Evolutionary conservation across 2,329 filamentous ascomycete species (phyloP).

Genomic region (Calonectria ilicicola): DNA sequence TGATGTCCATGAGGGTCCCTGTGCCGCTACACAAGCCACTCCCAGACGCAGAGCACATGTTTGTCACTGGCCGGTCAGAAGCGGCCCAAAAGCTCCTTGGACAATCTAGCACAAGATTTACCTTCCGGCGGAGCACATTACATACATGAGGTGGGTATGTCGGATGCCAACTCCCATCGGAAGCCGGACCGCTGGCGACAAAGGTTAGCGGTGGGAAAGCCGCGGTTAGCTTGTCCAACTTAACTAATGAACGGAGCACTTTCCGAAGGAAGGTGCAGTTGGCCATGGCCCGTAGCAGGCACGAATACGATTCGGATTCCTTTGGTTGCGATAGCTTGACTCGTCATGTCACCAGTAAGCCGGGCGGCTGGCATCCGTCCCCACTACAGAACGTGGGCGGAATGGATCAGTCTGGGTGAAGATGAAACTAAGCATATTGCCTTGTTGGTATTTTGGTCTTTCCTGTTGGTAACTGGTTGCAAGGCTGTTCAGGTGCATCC

Average conservation of each 20-base stretch:
- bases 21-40: neutral
- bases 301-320: neutral
- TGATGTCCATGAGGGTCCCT: neutral
- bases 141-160: neutral
- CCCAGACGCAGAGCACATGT: neutral
- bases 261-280: neutral
- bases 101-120: neutral
- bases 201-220: conserved; percentile 5
- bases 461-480: conserved; percentile 10
- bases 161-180: conserved; percentile 21
- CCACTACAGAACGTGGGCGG: neutral
- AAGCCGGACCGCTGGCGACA: conserved; percentile 15
- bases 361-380: conserved; percentile 1
- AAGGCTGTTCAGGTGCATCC: neutral
- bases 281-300: conserved; percentile 1
- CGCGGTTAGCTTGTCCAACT: neutral
- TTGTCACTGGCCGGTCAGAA: conserved; percentile 14
- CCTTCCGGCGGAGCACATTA: neutral
- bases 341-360: conserved; percentile 10
- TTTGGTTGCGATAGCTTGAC: conserved; percentile 15
- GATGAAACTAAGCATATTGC: conserved; percentile 1
- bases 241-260: neutral
- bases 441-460: neutral
- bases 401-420: neutral
- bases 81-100: neutral